Evolutionary conservation across 768 basidiomycete genomes (phyloP).

Genomic region (Termitomyces sp.): DNA sequence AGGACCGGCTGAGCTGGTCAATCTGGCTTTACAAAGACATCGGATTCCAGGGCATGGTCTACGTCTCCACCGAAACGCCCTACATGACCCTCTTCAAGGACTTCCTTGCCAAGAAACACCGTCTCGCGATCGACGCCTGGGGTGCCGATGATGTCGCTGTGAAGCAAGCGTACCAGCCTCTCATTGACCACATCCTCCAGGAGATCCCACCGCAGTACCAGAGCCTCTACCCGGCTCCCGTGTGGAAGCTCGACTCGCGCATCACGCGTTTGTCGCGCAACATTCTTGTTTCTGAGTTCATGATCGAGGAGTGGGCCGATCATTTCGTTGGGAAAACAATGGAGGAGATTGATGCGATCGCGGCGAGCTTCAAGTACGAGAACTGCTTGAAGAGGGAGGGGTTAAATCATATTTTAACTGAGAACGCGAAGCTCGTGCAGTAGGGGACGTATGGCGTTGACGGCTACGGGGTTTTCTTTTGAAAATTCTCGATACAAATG

Average conservation of each 20-base stretch:
- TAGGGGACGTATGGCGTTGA: neutral
- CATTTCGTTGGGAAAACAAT: constrained; percentile 56
- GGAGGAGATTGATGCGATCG: constrained; percentile 64
- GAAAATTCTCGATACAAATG: neutral
- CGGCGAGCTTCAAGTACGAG: constrained; percentile 69
- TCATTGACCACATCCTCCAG: constrained; percentile 54
- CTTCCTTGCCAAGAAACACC: constrained; percentile 75
- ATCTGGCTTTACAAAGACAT: constrained; percentile 90
- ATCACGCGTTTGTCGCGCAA: constrained; percentile 57
- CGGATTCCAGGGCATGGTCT: constrained; percentile 84
- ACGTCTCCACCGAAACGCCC: constrained; percentile 59
- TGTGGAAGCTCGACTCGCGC: constrained; percentile 56
- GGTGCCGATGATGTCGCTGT: constrained; percentile 61
- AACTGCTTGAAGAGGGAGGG: constrained; percentile 65
- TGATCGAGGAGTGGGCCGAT: constrained; percentile 70
- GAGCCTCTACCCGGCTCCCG: constrained; percentile 54
- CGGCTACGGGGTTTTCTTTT: neutral
- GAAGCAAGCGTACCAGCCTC: constrained; percentile 54
- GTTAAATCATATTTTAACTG: constrained; percentile 50
- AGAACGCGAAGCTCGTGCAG: constrained; percentile 29
- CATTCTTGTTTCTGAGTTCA: constrained; percentile 66
- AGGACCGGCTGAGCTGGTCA: constrained; percentile 71
- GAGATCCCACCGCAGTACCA: constrained; percentile 49
- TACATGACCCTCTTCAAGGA: constrained; percentile 66
- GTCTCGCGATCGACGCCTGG: constrained; percentile 74